Evolutionary conservation across 768 basidiomycete genomes (phyloP).

Genomic region (Butyriboletus loyo): DNA sequence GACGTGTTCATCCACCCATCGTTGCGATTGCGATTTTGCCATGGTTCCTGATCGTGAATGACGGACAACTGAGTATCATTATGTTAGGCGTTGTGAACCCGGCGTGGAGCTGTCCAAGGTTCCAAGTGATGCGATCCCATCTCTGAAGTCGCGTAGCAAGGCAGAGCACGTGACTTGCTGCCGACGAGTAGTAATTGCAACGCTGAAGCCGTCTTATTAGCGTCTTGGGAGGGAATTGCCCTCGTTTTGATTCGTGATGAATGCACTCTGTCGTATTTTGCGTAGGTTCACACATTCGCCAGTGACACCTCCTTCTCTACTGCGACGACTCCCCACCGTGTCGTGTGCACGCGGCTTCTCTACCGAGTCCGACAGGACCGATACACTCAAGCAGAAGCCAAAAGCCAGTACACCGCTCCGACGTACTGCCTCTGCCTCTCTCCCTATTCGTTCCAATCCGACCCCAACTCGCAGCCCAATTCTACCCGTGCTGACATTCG

Average conservation of each 20-base stretch:
- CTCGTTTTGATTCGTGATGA: constrained; percentile 14
- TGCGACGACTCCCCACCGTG: background rate
- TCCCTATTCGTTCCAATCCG: constrained; percentile 82
- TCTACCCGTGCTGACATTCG: constrained; percentile 71
- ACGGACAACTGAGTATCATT: no score
- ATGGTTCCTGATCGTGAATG: background rate
- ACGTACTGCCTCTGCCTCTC: constrained; percentile 79
- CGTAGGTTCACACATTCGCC: background rate
- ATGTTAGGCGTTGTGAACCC: background rate
- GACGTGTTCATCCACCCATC: background rate
- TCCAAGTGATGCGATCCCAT: background rate
- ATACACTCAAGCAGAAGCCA: constrained; percentile 58
- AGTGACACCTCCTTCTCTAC: background rate
- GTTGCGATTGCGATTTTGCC: background rate
- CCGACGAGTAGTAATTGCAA: background rate
- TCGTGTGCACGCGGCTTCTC: constrained; percentile 14
- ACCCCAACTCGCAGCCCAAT: constrained; percentile 83
- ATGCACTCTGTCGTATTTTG: constrained; percentile 10
- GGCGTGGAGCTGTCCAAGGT: background rate
- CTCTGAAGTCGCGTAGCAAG: no score
- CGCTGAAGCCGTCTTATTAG: background rate
- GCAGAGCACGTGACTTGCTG: constrained; percentile 11
- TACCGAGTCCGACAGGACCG: constrained; percentile 19
- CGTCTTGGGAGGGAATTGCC: background rate
- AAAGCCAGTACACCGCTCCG: constrained; percentile 79